A percentile compares a stretch with the other conserved stretches of the same genome.
Conservation (phyloP, 176 grass and related monocot species). For the Alopecurus myosuroides region DNA sequence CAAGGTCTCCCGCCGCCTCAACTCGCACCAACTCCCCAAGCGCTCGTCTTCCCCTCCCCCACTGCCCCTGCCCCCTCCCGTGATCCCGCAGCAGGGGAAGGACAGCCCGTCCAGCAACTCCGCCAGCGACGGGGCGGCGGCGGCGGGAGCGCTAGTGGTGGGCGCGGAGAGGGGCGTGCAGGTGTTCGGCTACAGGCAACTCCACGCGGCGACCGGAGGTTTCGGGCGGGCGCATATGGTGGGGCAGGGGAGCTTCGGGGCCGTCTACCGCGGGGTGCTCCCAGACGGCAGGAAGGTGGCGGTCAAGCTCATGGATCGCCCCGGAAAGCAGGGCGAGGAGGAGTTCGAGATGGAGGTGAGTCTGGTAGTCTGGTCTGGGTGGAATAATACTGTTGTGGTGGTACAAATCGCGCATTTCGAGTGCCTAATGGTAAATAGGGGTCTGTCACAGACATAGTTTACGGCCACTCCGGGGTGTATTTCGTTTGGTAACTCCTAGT, state of each 20-base stretch:
- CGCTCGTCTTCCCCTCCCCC: slow-evolving; percentile 20
- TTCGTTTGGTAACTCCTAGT: neutral
- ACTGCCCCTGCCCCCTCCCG: neutral
- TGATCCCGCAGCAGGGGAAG: slow-evolving; percentile 35
- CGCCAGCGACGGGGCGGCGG: slow-evolving; percentile 28
- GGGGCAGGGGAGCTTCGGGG: slow-evolving; percentile 94
- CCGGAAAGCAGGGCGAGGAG: slow-evolving; percentile 92
- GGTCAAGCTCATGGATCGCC: slow-evolving; percentile 93
- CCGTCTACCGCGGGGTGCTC: slow-evolving; percentile 80
- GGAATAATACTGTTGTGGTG: too few relatives aligned
- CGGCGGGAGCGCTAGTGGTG: slow-evolving; percentile 11
- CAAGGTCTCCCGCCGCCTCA: slow-evolving; percentile 88
- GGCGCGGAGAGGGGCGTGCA: slow-evolving; percentile 55
- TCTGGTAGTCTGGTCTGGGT: neutral
- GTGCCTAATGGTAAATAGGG: neutral
- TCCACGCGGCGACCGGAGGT: slow-evolving; percentile 71
- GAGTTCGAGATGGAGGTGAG: slow-evolving; percentile 96
- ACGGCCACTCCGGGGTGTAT: neutral
- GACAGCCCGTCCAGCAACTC: slow-evolving; percentile 47
- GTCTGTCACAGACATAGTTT: neutral
- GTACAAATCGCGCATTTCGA: slow-evolving; percentile 16
- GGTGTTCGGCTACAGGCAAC: slow-evolving; percentile 77
- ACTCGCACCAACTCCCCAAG: slow-evolving; percentile 37
- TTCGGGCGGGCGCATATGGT: slow-evolving; percentile 76
- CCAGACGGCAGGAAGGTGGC: slow-evolving; percentile 87